Conservation (phyloP, 2,329 filamentous ascomycete genomes). For the Diaporthe sp. region DNA sequence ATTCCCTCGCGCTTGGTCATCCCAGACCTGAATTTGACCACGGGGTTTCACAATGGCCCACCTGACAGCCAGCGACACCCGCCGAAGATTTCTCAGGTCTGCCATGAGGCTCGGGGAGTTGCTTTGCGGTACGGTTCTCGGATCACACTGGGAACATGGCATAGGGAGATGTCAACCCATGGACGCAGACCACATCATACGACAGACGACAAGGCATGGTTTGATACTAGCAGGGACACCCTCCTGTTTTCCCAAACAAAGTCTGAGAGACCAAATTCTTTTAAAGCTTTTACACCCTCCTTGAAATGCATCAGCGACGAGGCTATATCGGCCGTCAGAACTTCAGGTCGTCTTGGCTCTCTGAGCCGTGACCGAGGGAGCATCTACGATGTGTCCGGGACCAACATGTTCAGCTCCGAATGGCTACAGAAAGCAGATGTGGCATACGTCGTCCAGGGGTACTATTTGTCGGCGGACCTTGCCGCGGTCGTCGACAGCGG, state of each 20-base stretch:
- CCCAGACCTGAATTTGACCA: no score
- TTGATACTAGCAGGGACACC: background rate
- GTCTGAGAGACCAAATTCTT: no score
- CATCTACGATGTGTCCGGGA: no score
- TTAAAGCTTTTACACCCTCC: no score
- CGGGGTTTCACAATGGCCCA: no score
- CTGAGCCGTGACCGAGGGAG: background rate
- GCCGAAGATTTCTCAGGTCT: background rate
- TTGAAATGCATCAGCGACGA: background rate
- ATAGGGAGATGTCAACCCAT: background rate
- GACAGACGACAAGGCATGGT: background rate
- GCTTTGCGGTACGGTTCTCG: background rate
- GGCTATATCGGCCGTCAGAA: background rate
- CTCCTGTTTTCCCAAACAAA: background rate
- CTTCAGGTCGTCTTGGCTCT: background rate
- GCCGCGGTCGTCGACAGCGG: no score
- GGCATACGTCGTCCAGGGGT: no score
- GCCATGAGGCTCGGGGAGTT: background rate
- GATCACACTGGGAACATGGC: background rate
- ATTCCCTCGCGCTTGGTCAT: background rate
- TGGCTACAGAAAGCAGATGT: no score
- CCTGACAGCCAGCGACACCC: background rate
- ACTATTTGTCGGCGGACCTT: no score
- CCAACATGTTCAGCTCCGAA: no score
- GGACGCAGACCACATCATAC: no score